A percentile compares a stretch with the other conserved stretches of the same genome.
Evolutionary conservation across 371 early-diverging fungal species (phyloP).

Genomic region (Blakeslea trispora): DNA sequence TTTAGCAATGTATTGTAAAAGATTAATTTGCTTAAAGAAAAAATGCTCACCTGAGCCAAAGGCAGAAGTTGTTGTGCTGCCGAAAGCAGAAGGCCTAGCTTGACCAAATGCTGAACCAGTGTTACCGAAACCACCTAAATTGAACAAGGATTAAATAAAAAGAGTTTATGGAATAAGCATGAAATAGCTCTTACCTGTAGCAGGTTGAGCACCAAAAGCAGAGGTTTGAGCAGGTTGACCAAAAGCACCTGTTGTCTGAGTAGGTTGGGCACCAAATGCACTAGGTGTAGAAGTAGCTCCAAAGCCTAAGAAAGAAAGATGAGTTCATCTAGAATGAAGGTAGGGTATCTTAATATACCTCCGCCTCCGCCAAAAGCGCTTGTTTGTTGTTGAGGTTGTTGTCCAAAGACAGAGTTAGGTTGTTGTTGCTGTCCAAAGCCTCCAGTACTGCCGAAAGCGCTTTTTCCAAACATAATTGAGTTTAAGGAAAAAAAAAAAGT

Average conservation of each 20-base stretch:
- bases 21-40: too few relatives aligned
- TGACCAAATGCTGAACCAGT: conserved; percentile 54
- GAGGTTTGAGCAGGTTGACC: conserved; percentile 51
- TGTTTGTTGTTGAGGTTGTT: conserved; percentile 36
- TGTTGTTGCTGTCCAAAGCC: conserved; percentile 63
- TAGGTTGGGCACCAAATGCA: conserved; percentile 38
- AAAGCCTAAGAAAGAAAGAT: conserved; percentile 38
- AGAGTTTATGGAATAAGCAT: background rate
- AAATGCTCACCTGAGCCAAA: conserved; percentile 32
- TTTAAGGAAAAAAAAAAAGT: conserved; percentile 8
- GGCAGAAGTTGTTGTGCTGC: conserved; percentile 34
- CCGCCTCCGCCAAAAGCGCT: conserved; percentile 53
- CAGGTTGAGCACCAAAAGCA: conserved; percentile 39
- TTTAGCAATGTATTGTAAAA: too few relatives aligned
- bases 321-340: background rate
- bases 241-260: conserved; percentile 49
- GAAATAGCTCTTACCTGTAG: conserved; percentile 33
- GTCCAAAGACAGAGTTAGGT: conserved; percentile 52
- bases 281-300: conserved; percentile 44
- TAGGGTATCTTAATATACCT: conserved; percentile 4
- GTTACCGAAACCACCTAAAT: conserved; percentile 42
- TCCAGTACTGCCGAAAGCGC: conserved; percentile 40
- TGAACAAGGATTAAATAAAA: too few relatives aligned
- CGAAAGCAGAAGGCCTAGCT: conserved; percentile 40
- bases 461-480: conserved; percentile 44